Evolutionary conservation across 2,329 filamentous ascomycete genomes (phyloP), one percentile per base, ranked within the genome.

Genomic region (Sporothrix phasma): DNA sequence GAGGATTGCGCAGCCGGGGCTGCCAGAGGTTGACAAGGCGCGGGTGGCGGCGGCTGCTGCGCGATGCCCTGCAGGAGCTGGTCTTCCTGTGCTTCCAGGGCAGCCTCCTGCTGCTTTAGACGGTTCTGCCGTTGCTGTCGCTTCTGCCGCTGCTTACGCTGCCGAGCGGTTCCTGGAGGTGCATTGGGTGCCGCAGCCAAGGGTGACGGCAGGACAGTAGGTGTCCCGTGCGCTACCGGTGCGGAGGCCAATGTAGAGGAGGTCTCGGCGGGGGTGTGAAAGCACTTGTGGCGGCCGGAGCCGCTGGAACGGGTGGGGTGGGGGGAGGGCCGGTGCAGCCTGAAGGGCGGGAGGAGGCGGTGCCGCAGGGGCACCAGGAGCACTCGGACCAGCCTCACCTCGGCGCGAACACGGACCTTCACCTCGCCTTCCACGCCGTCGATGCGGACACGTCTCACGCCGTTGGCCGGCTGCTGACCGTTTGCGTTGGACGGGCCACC

Each of bases 351-450:
- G 46, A 39, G 46, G 5, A 49, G n/a, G n/a, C n/a, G n/a, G n/a
- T n/a, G n/a, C 34, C 3, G 49, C 26, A 3, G 10, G 51, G n/a
- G 8, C 13, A 31, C 15, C 26, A 31, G 47, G 47, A 13, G n/a
- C 31, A 19, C 31, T 39, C 10, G 31, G 22, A 15, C 62, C 59
- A 60, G 47, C 59, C 49, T 62, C 64, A 3, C 26, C 8, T 62
- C 61, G 0, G 39, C 43, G 31, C 79, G 78, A 6, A 84, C 77
- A 67, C 82, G 78, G 8, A 85, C 81, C 68, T 81, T 80, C 26
- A 85, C 79, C 67, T 85, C 82, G 17, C 81, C 82, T 15, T 78
- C 75, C 10, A 84, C 78, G 54, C 82, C 83, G 64, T 85, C 82
- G 24, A 85, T 77, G 37, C 80, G 75, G 1, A 85, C 75, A 37